phyloP scores from a whole-genome alignment of 2,329 filamentous ascomycete genomes.

The Clonostachys chloroleuca region DNA sequence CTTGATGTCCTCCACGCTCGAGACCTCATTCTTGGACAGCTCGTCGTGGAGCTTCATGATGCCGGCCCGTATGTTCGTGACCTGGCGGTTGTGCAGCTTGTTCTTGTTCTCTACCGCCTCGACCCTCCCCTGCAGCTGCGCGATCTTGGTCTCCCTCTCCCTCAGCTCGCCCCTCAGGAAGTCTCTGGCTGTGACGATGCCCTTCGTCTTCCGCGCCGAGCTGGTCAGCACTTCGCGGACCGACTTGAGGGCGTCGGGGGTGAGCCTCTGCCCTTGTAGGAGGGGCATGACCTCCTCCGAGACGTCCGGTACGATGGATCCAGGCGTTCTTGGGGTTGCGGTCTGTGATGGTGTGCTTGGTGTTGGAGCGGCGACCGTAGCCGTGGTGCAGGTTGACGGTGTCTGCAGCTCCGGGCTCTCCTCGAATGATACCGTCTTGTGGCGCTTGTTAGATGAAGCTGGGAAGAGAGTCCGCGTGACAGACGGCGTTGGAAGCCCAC shows the following conservation, averaged over 20 bases:
- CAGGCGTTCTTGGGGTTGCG: slow-evolving; percentile 4
- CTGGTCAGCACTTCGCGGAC: slow-evolving; percentile 43
- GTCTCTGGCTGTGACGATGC: slow-evolving; percentile 61
- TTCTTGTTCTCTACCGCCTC: slow-evolving; percentile 31
- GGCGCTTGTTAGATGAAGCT: slow-evolving; percentile 13
- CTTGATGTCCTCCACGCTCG: too few species aligned
- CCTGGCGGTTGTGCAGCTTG: slow-evolving; percentile 18
- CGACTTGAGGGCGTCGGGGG: slow-evolving; percentile 22
- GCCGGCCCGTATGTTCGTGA: slow-evolving; percentile 28
- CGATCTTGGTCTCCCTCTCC: slow-evolving; percentile 49
- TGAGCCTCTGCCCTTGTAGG: slow-evolving; percentile 36
- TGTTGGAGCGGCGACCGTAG: background rate
- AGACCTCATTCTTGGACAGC: background rate
- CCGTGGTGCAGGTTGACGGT: background rate
- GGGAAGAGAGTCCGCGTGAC: slow-evolving; percentile 29
- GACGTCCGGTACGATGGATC: slow-evolving; percentile 18
- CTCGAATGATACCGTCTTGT: slow-evolving; percentile 24
- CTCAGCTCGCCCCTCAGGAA: slow-evolving; percentile 58
- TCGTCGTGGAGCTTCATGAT: slow-evolving; percentile 29
- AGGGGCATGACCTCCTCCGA: slow-evolving; percentile 43
- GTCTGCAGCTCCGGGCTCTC: background rate
- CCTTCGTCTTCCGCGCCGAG: slow-evolving; percentile 54
- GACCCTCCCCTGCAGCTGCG: slow-evolving; percentile 27
- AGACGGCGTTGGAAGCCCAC: slow-evolving; percentile 23
- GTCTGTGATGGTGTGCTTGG: background rate